phyloP scores from a whole-genome alignment of 495 filamentous ascomycete genomes.

The Penicillium chermesinum region DNA sequence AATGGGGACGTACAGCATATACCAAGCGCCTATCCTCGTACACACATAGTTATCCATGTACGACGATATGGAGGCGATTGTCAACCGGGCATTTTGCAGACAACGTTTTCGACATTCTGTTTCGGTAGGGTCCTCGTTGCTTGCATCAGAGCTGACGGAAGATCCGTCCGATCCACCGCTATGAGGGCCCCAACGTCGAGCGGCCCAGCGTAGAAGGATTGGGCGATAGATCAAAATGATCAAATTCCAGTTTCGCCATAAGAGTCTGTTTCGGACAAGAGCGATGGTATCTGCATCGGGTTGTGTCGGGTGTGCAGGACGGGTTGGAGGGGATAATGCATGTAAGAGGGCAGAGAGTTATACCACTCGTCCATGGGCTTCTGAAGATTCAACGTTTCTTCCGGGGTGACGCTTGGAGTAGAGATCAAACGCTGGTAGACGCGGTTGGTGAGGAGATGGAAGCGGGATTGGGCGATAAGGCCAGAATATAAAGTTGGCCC shows the following conservation, averaged over 20 bases:
- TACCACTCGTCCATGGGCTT: conserved; percentile 47
- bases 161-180: conserved; percentile 16
- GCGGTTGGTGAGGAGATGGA: conserved; percentile 46
- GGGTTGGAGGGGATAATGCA: conserved; percentile 30
- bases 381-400: conserved; percentile 42
- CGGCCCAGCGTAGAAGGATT: conserved; percentile 46
- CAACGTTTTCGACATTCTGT: conserved; percentile 40
- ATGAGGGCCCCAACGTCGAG: conserved; percentile 37
- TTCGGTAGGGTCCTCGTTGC: conserved; percentile 38
- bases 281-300: conserved; percentile 34
- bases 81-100: conserved; percentile 39
- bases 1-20: conserved; percentile 39
- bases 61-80: conserved; percentile 41
- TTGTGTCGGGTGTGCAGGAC: conserved; percentile 17
- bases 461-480: conserved; percentile 43
- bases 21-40: conserved; percentile 46
- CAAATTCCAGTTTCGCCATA: conserved; percentile 50
- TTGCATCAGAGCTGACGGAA: conserved; percentile 22
- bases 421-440: conserved; percentile 51
- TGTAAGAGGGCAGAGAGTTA: conserved; percentile 39
- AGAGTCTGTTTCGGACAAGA: conserved; percentile 36
- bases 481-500: conserved; percentile 47
- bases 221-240: conserved; percentile 49
- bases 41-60: conserved; percentile 39
- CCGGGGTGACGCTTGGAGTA: conserved; percentile 41